These are phyloP conservation scores for Biancaea sappan DNA, from an alignment of 306 rosid species.

Conservation along the genomic window DNA sequence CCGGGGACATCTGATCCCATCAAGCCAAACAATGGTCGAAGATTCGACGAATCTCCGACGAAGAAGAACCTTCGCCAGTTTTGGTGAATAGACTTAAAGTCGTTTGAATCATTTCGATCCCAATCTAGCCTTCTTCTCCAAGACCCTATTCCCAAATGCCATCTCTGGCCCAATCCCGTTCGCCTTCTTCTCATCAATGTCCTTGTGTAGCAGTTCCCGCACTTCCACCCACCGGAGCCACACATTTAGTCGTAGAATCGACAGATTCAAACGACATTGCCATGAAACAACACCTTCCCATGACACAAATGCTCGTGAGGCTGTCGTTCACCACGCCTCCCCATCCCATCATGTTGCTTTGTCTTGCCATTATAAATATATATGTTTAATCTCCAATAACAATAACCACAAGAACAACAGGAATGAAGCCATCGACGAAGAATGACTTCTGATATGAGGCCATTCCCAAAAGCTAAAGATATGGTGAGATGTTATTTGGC, in stretches of 20 bases:
- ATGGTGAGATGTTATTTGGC: too few species aligned
- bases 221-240: conserved; percentile 69
- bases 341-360: conserved; percentile 96
- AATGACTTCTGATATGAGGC: neutral
- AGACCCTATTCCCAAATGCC: conserved; percentile 40
- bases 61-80: conserved; percentile 46
- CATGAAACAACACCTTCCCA: conserved; percentile 78
- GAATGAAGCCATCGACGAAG: conserved; percentile 28
- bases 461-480: neutral
- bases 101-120: too few species aligned
- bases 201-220: conserved; percentile 72
- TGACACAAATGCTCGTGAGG: conserved; percentile 31
- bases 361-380: conserved; percentile 94
- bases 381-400: conserved; percentile 24
- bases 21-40: conserved; percentile 42
- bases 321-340: conserved; percentile 60
- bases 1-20: conserved; percentile 47
- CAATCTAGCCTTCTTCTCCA: conserved; percentile 9
- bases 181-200: conserved; percentile 41
- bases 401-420: neutral
- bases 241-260: conserved; percentile 48
- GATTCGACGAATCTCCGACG: conserved; percentile 37
- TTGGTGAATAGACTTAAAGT: conserved; percentile 57
- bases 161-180: conserved; percentile 54
- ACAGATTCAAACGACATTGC: conserved; percentile 43